Conservation (phyloP, 257 asterid species). For the Coffea canephora region DNA sequence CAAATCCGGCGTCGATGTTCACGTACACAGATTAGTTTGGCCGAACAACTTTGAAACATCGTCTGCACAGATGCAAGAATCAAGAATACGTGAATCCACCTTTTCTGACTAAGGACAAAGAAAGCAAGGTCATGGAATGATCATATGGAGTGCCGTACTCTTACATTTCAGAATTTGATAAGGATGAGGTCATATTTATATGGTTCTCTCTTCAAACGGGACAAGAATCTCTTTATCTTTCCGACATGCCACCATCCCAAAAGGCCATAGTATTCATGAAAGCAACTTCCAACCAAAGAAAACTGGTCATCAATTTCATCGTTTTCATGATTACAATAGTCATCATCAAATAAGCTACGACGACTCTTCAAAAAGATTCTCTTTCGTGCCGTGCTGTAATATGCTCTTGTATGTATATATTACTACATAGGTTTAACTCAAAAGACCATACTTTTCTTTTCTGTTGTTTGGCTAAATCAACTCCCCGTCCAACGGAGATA, state of each 20-base stretch:
- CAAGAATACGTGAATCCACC: neutral
- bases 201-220: neutral
- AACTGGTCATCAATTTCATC: neutral
- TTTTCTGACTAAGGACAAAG: neutral
- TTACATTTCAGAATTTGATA: neutral
- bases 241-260: neutral
- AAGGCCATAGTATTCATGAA: conserved; percentile 5
- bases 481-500: too few species aligned
- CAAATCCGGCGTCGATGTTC: neutral
- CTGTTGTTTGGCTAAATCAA: too few species aligned
- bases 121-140: neutral
- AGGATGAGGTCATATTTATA: neutral
- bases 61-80: too few species aligned
- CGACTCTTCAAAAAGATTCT: too few species aligned
- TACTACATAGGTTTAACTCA: too few species aligned
- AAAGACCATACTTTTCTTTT: too few species aligned
- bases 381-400: too few species aligned
- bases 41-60: neutral
- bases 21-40: neutral
- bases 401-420: too few species aligned
- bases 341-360: too few species aligned
- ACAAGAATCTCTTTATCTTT: neutral
- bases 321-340: neutral
- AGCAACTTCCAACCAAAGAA: conserved; percentile 2
- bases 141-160: neutral